These are phyloP conservation scores for Pinguiococcus pyrenoidosus DNA, from an alignment of 108 stramenopile genomes.

Conservation along the genomic window DNA sequence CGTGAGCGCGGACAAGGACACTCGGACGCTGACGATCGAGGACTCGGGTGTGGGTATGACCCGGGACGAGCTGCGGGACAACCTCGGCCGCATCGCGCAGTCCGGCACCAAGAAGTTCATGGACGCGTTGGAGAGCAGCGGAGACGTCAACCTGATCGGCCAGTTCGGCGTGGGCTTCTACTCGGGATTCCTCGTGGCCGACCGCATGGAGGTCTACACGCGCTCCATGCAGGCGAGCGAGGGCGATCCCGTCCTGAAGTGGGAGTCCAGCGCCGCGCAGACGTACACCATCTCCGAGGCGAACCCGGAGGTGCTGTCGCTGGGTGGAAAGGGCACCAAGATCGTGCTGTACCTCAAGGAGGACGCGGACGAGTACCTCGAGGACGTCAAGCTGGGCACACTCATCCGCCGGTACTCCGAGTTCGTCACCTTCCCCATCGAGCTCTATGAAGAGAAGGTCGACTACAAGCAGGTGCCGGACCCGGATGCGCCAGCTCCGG, in stretches of 20 bases:
- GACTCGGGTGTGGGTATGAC: slow-evolving; percentile 94
- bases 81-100: slow-evolving; percentile 87
- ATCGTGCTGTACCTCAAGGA: slow-evolving; percentile 42
- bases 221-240: slow-evolving; percentile 11
- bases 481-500: slow-evolving; percentile 12
- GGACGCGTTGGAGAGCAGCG: slow-evolving; percentile 25
- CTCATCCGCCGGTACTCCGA: slow-evolving; percentile 57
- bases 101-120: slow-evolving; percentile 31
- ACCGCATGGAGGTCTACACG: slow-evolving; percentile 25
- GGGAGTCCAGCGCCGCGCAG: slow-evolving; percentile 29
- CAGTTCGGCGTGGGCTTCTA: slow-evolving; percentile 46
- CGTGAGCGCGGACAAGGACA: slow-evolving; percentile 31
- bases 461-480: slow-evolving; percentile 85
- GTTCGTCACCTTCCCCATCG: slow-evolving; percentile 90
- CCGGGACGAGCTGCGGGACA: slow-evolving; percentile 72
- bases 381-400: slow-evolving; percentile 24
- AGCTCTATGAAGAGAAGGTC: slow-evolving; percentile 80
- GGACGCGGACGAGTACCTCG: slow-evolving; percentile 40
- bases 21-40: slow-evolving; percentile 68
- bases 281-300: neutral
- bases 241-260: slow-evolving; percentile 20
- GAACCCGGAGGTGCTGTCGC: too few relatives aligned
- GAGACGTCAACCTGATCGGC: slow-evolving; percentile 33
- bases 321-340: slow-evolving; percentile 34
- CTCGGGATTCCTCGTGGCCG: slow-evolving; percentile 43